Base-by-base conservation (phyloP, 805 yeast species). In the Citeromyces nyonsensis region DNA sequence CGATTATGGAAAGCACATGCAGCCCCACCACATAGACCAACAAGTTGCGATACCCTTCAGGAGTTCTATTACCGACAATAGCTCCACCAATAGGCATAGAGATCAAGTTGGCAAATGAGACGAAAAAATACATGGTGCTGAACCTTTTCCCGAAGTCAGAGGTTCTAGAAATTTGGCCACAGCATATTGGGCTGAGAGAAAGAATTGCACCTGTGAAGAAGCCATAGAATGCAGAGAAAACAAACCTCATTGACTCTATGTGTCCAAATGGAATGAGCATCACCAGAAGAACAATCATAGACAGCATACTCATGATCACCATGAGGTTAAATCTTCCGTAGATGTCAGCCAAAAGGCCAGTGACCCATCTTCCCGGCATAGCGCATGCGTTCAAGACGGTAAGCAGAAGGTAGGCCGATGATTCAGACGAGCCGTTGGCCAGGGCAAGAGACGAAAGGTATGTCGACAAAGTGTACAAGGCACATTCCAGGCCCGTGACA, bases 261-360 rank as follows among this genome's bases (percentile, higher is more conserved):
- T 38, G 39, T 3, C 80, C 80, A 35, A 73, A 66, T 1, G 86
- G 85, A 12, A 75, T 50, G 85, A 84, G 76, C n/a, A 54, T 11
- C 6, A 60, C 57, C 31, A 77, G 54, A 3, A 69, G 58, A 12
- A 69, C 48, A 0, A 74, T 10, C 1, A 63, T 37, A 14, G 67
- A 59, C 5, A 69, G 51, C 44, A 46, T 52, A 10, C 68, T 54
- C 2, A 36, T 31, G 15, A 37, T 33, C 30, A 30, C n/a, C 48
- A 67, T 63, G 26, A 53, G 36, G 40, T 66, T 68, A 46, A 57
- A 66, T 20, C 71, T 52, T 2, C 79, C 79, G 22, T 57, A 35
- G 5, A 39, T 42, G 42, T 67, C 75, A 14, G 68, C 72, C 7
- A 59, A 13, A 26, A 51, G 40, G 1, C 72, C 73, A 29, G 73